These are phyloP conservation scores for Sporothrix curviconia DNA, from an alignment of 2,329 filamentous ascomycete species.

Conservation along the genomic window DNA sequence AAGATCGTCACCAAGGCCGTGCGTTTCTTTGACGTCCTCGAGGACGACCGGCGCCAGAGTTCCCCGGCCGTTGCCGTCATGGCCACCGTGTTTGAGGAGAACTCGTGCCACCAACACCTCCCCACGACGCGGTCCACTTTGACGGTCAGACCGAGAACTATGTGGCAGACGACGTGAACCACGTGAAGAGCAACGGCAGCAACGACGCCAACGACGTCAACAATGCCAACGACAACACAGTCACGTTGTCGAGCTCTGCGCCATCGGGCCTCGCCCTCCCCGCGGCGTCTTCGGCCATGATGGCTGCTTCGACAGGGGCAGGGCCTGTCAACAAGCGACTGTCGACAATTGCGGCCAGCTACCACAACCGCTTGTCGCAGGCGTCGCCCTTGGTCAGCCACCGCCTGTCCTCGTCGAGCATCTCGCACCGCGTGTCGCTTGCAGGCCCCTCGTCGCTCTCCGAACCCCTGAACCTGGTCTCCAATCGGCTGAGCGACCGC, in stretches of 20 bases:
- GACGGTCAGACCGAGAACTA: conserved; percentile 22
- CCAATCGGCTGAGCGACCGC: conserved; percentile 68
- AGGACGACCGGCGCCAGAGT: conserved; percentile 51
- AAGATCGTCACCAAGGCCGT: conserved; percentile 89
- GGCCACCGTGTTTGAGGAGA: conserved; percentile 54
- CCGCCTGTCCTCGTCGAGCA: conserved; percentile 48
- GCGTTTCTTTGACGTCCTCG: conserved; percentile 79
- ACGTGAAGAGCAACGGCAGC: conserved; percentile 17
- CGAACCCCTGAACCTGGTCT: conserved; percentile 68
- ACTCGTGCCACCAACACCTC: conserved; percentile 55
- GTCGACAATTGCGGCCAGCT: conserved; percentile 26
- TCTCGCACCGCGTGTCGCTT: conserved; percentile 71
- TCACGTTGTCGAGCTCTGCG: conserved; percentile 22
- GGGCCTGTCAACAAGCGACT: conserved; percentile 38
- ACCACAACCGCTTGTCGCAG: conserved; percentile 32
- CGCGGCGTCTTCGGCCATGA: neutral
- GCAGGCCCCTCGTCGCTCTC: conserved; percentile 58
- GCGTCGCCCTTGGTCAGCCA: conserved; percentile 33
- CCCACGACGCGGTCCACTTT: conserved; percentile 50
- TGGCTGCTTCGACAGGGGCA: conserved; percentile 21
- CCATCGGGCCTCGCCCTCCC: neutral
- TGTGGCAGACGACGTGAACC: conserved; percentile 21
- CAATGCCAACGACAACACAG: conserved; percentile 35
- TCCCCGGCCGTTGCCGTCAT: conserved; percentile 51
- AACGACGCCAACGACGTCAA: conserved; percentile 11